phyloP scores from a whole-genome alignment of 2,329 filamentous ascomycete species.

The Penicillium occitanis region DNA sequence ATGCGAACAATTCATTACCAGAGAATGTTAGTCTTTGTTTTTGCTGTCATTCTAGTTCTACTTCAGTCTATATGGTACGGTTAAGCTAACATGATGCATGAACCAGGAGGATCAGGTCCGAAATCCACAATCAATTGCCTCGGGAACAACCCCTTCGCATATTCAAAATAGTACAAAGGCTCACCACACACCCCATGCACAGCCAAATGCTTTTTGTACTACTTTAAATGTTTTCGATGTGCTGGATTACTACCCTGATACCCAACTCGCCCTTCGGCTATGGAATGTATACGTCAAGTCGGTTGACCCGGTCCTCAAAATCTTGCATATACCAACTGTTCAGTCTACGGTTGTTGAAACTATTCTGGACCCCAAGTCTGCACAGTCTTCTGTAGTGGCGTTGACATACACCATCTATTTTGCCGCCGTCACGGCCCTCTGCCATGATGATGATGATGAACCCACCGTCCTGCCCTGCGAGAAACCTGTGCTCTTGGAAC shows the following conservation, averaged over 20 bases:
- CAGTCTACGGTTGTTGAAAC: constrained; percentile 24
- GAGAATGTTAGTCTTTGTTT: constrained; percentile 13
- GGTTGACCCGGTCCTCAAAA: constrained; percentile 26
- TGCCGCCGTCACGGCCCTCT: constrained; percentile 49
- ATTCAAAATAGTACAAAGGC: constrained; percentile 1
- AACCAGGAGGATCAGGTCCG: not conserved
- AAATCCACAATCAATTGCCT: not conserved
- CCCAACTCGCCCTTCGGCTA: constrained; percentile 24
- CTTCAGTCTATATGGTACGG: too few relatives aligned
- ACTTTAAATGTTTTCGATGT: constrained; percentile 10
- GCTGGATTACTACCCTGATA: constrained; percentile 24
- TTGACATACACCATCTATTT: constrained; percentile 60
- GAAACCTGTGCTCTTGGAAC: constrained; percentile 15
- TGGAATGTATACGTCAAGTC: constrained; percentile 26
- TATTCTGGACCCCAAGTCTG: constrained; percentile 34
- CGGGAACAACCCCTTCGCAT: constrained; percentile 5
- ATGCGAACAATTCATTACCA: constrained; percentile 16
- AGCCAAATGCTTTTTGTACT: not conserved
- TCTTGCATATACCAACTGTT: constrained; percentile 26
- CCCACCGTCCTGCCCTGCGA: constrained; percentile 21
- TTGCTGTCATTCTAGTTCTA: not conserved
- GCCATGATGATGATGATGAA: constrained; percentile 27
- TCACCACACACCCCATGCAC: not conserved
- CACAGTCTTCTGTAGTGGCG: constrained; percentile 35
- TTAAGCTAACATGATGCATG: constrained; percentile 6